Base-by-base conservation (phyloP, 352 stramenopile species). In the Blastocystis sp. region DNA sequence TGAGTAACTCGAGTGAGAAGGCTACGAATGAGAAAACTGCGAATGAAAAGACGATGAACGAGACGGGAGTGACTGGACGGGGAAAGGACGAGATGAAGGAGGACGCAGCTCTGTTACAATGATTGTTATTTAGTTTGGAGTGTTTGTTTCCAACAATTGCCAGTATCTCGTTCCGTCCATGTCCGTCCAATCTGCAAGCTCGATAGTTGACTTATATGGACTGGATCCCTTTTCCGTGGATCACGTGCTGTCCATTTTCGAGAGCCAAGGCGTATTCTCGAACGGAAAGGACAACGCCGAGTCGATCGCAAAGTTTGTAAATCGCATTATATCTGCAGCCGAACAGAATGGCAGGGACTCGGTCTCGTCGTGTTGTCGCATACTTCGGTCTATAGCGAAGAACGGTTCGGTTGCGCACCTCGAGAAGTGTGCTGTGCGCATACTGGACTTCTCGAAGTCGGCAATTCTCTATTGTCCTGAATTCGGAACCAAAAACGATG, bases 1-100 rank as follows among this genome's bases (percentile, higher is more conserved):
- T 39, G 92, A 97, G 80, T 96, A 96, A 90, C 93, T 21, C 10
- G 33, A 21, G 62, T 21, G 62, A 37, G 62, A 37, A 69, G 62
- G 62, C 26, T 9, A 37, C 21, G 26, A 37, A 31, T 69, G 33
- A 37, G 24, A 74, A 60, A 66, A 39, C 33, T 41, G 77, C 90
- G 62, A 50, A 90, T 55, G 82, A 76, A 76, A 35, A 61, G 50
- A 21, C 50, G 50, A 0, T 33, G 59, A 65, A 33, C 6, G 26
- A 65, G 59, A 31, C 19, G 59, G 59, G 59, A 24, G 59, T 33
- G 59, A 9, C 26, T 65, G 59, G 19, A 1, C 26, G 9, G 19
- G 59, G 26, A 21, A 65, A 65, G 59, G 26, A 65, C 59, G 59
- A 35, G 10, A n/a, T 74, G 63, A 74, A 51, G 37, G 63, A 74